Conservation (phyloP, 1,139 yeast species). For the Dujonia santamariae region DNA sequence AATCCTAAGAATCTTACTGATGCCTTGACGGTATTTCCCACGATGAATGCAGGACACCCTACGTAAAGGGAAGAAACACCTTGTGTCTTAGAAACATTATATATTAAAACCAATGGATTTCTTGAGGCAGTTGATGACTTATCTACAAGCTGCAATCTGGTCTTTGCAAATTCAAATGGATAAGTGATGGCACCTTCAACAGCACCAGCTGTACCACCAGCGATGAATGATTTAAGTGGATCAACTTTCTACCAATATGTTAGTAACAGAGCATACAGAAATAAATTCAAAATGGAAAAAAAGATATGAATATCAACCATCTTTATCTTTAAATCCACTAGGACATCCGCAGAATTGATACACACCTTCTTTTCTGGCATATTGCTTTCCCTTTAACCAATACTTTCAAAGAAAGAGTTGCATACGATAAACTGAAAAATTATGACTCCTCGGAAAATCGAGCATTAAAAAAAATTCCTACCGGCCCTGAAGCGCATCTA, state of each 20-base stretch:
- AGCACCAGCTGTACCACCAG: constrained; percentile 95
- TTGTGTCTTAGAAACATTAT: constrained; percentile 69
- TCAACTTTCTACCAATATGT: constrained; percentile 24
- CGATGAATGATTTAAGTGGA: constrained; percentile 77
- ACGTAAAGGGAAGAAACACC: constrained; percentile 82
- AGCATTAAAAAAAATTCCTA: too few species aligned
- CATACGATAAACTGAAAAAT: constrained; percentile 1
- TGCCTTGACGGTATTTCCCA: constrained; percentile 95
- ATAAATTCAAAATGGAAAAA: not conserved
- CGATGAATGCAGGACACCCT: constrained; percentile 97
- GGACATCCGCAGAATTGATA: too few species aligned
- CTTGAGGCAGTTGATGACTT: constrained; percentile 65
- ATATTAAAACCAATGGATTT: constrained; percentile 80
- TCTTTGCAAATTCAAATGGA: constrained; percentile 96
- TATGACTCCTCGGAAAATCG: not conserved
- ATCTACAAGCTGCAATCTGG: constrained; percentile 82
- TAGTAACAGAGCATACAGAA: too few species aligned
- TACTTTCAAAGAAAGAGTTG: too few species aligned
- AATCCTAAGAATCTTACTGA: constrained; percentile 91
- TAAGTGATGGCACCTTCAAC: constrained; percentile 87
- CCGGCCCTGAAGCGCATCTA: too few species aligned
- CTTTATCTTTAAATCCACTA: too few species aligned
- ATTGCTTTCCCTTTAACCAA: too few species aligned
- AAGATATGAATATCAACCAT: not conserved
- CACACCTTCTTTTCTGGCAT: constrained; percentile 4